phyloP scores from a whole-genome alignment of 345 rosid genomes.

The Physaria fendleri region DNA sequence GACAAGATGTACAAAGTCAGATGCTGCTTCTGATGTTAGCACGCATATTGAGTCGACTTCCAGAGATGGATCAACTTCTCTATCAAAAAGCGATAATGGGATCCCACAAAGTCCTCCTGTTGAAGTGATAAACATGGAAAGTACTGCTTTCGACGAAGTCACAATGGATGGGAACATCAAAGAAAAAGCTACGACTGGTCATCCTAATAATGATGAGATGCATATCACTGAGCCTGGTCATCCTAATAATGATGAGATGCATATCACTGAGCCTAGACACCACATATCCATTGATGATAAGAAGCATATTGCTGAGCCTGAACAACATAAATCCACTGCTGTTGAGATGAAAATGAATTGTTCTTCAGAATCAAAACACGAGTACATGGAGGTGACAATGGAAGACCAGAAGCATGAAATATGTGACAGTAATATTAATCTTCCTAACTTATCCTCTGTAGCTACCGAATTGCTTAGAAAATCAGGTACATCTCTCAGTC shows the following conservation, averaged over 20 bases:
- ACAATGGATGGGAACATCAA: constrained; percentile 18
- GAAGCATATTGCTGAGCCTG: constrained; percentile 11
- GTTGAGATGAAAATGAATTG: constrained; percentile 15
- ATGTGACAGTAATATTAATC: constrained; percentile 33
- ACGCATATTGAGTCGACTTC: constrained; percentile 1
- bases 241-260: constrained; percentile 14
- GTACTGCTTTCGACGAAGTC: constrained; percentile 14
- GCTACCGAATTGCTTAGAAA: constrained; percentile 28
- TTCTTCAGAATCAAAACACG: constrained; percentile 17
- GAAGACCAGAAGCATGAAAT: constrained; percentile 31
- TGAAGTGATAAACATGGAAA: constrained; percentile 14
- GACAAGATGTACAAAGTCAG: constrained; percentile 16
- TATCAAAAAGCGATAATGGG: constrained; percentile 1
- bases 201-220: constrained; percentile 15
- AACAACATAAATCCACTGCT: constrained; percentile 9
- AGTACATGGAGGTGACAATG: constrained; percentile 18
- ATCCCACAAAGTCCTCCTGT: constrained; percentile 17
- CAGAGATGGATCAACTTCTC: constrained; percentile 17
- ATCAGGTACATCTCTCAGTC: constrained; percentile 25
- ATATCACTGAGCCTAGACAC: constrained; percentile 16
- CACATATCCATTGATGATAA: constrained; percentile 1
- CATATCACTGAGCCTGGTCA: constrained; percentile 11
- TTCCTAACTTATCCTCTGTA: constrained; percentile 23
- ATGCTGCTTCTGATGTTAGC: constrained; percentile 16
- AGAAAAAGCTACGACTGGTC: constrained; percentile 9